Percentiles rank a stretch among this genome's conserved stretches.
These are phyloP conservation scores for Penicillium sp. DNA, from an alignment of 2,329 filamentous ascomycete species.

Conservation along the genomic window DNA sequence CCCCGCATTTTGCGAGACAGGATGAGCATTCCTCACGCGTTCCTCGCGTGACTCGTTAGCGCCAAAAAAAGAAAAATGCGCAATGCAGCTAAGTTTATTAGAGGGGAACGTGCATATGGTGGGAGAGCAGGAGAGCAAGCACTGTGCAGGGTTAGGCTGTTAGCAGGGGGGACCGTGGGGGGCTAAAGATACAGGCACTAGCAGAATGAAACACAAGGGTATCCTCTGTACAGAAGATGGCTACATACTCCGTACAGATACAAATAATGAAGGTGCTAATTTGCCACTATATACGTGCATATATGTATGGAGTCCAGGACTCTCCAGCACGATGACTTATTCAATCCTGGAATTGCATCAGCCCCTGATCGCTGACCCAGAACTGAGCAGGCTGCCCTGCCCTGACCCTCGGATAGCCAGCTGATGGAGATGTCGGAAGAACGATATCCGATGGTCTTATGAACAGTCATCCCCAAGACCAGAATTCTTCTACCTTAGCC, in stretches of 20 bases:
- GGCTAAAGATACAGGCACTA: neutral
- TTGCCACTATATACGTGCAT: neutral
- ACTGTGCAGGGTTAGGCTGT: no score
- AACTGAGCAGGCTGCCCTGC: neutral
- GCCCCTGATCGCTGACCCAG: neutral
- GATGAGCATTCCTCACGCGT: slow-evolving; percentile 8
- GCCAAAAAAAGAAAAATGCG: neutral
- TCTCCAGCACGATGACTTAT: no score
- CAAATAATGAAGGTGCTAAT: neutral
- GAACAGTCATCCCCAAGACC: neutral
- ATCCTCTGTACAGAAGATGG: neutral
- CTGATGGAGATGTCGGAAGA: neutral
- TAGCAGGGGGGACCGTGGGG: no score
- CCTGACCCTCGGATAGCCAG: neutral
- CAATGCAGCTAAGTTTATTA: slow-evolving; percentile 9
- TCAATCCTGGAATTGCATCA: no score
- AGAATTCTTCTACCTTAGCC: no score
- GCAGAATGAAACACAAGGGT: neutral
- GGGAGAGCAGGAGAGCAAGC: no score
- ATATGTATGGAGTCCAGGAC: no score
- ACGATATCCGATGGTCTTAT: neutral
- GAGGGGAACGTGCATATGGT: slow-evolving; percentile 6
- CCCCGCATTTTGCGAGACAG: slow-evolving; percentile 14
- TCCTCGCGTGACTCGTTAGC: slow-evolving; percentile 11
- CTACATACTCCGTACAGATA: neutral